A percentile compares a stretch with the other conserved stretches of the same genome.
Evolutionary conservation across 2,329 filamentous ascomycete genomes (phyloP).

Genomic region (Ceratocystis cacaofunesta): DNA sequence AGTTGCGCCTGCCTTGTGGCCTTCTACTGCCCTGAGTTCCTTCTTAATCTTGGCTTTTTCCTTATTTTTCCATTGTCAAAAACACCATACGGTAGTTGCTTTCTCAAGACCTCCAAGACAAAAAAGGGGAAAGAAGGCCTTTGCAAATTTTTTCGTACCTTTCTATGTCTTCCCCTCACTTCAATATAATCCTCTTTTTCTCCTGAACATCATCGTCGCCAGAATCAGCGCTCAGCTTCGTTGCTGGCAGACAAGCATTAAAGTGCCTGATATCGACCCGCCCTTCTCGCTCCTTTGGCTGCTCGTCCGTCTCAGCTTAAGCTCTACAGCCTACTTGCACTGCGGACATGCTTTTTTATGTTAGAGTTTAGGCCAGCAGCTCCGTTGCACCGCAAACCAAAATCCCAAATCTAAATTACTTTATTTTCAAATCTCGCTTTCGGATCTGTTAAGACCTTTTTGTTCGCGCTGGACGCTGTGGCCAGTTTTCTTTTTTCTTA

Average conservation of each 20-base stretch:
- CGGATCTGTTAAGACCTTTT: background rate
- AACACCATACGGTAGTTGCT: too few species aligned
- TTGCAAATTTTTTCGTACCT: background rate
- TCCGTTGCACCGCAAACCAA: background rate
- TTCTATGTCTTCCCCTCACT: background rate
- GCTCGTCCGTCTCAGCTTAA: background rate
- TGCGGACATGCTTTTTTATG: background rate
- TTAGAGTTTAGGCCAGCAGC: background rate
- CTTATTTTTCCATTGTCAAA: too few species aligned
- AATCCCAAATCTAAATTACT: background rate
- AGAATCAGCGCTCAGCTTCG: background rate
- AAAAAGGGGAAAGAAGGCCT: background rate
- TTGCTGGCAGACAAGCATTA: too few species aligned
- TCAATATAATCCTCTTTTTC: background rate
- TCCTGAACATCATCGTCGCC: background rate
- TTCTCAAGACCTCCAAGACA: background rate
- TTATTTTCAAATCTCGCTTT: conserved; percentile 1
- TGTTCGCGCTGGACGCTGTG: background rate
- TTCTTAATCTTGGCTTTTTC: too few species aligned
- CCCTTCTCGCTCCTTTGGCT: background rate
- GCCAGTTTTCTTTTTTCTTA: background rate
- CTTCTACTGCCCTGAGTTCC: too few species aligned
- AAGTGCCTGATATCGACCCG: too few species aligned
- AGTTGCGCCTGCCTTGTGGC: too few species aligned
- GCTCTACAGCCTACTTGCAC: background rate